Base-by-base conservation (phyloP, 768 basidiomycete genomes). In the Lactarius deliciosus region DNA sequence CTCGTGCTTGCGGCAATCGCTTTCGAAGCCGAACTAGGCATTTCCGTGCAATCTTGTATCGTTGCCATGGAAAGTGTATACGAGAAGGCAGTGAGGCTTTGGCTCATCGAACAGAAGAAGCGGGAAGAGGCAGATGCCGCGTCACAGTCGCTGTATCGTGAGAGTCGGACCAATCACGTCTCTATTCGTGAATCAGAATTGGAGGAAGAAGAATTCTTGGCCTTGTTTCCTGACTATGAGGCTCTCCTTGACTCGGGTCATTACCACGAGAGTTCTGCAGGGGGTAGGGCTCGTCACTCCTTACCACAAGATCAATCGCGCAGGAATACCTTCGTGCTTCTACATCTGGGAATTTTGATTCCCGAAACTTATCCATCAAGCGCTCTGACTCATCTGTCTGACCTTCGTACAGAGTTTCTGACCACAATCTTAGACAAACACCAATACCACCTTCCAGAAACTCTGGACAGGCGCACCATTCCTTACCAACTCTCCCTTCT, bases 201-300 rank as follows among this genome's bases (percentile, higher is more conserved):
- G 43, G 94, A 97, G 73, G 91, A 91, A 75, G 81, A 82, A 68
- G 97, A 98, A 70, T 93, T 98, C 72, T 77, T 87, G 55, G 78
- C 84, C 6, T 75, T 98, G 34, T 99, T 99, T 76, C 97, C 97
- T 15, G 86, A 86, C 13, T 96, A 89, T 38, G 84, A 89, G 63
- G 80, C 76, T 30, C 74, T 87, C 18, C 79, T 82, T 40, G 69
- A 76, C n/a, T 72, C 72, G 25, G 56, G 68, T 15, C 55, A n/a
- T 22, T 28, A 22, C 16, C 36, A 56, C 32, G 66, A 60, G 20
- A 7, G 16, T 45, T n/a, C 28, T 28, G 58, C 61, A 22, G 32
- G 53, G 40, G 61, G 38, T 40, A 57, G 55, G 56, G 62, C 64
- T 54, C 72, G 68, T 58, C 22, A 41, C 66, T 54, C 60, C 63